Evolutionary conservation across 495 filamentous ascomycete genomes (phyloP), one percentile per base, ranked within the genome.

Genomic region (Penicillium cosmopolitanum): DNA sequence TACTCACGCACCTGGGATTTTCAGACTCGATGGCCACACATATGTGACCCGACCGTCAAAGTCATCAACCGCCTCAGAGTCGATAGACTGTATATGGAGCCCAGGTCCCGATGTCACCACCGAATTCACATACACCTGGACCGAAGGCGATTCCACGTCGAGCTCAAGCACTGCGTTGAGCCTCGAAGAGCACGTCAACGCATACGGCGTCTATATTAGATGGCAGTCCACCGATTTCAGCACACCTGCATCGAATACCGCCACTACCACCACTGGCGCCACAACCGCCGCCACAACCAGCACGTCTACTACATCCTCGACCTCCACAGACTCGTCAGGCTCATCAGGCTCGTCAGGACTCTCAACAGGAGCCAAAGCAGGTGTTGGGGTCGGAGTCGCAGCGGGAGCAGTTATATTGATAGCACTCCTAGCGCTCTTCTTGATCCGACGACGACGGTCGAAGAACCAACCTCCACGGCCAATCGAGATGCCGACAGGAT

Each of bases 351-450:
- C 47, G 3, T 50, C 47, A 18, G 23, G 47, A 6, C 47, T 50
- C 23, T 50, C 47, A 15, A 23, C 52, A 7, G 52, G 52, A 15
- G 34, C 36, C 11, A 54, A 54, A 19, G 36, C 21, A 5, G 52
- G 52, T 6, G 43, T 54, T 31, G 52, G 52, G 10, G 36, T 56
- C 19, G 56, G 61, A 8, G 55, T 55, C 0, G 44, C 60, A 3
- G 16, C 28, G 9, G 48, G 55, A 9, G 60, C 12, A n/a, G 44
- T 43, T 42, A 0, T 43, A 10, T 8, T 54, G 15, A 15, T 54
- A 23, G 19, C 25, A 25, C 16, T 31, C 6, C 52, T 54, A 12
- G 38, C n/a, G 11, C 43, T 54, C 33, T 18, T 54, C 36, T 25
- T 42, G 12, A 5, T 54, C 8, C 52, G 52, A 12, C 52, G 52